These are phyloP conservation scores for Saccharomycopsis hybrid DNA, from an alignment of 1,139 yeast genomes.

Conservation along the genomic window DNA sequence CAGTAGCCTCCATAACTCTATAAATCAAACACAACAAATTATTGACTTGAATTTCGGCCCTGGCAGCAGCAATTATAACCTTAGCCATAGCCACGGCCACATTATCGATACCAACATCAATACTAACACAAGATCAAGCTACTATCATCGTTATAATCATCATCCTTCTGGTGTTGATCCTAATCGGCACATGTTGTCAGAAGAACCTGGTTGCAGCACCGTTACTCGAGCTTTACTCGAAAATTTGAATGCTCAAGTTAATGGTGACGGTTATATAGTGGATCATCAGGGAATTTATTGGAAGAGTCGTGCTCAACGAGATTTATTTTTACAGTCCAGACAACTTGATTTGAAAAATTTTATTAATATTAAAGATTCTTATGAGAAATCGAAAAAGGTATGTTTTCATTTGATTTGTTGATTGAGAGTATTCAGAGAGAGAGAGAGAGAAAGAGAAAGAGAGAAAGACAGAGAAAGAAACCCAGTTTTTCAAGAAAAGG, in stretches of 20 bases:
- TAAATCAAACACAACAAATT: slow-evolving; percentile 5
- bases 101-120: too few species aligned
- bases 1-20: slow-evolving; percentile 1
- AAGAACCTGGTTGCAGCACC: too few species aligned
- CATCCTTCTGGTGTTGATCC: background rate
- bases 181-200: too few species aligned
- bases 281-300: slow-evolving; percentile 28
- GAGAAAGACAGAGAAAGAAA: background rate
- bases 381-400: slow-evolving; percentile 21
- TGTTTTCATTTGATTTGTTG: slow-evolving; percentile 16
- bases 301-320: slow-evolving; percentile 23
- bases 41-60: slow-evolving; percentile 10
- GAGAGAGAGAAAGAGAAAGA: background rate
- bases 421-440: background rate
- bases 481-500: too few species aligned
- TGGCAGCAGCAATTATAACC: background rate
- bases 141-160: background rate
- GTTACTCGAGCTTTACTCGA: background rate
- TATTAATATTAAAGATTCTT: slow-evolving; percentile 24
- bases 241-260: background rate
- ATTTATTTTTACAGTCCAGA: slow-evolving; percentile 23
- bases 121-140: too few species aligned
- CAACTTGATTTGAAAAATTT: slow-evolving; percentile 24
- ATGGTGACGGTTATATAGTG: slow-evolving; percentile 1
- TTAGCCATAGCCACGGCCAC: background rate